Conservation (phyloP, 257 asterid species). For the Cynanchum wilfordii region DNA sequence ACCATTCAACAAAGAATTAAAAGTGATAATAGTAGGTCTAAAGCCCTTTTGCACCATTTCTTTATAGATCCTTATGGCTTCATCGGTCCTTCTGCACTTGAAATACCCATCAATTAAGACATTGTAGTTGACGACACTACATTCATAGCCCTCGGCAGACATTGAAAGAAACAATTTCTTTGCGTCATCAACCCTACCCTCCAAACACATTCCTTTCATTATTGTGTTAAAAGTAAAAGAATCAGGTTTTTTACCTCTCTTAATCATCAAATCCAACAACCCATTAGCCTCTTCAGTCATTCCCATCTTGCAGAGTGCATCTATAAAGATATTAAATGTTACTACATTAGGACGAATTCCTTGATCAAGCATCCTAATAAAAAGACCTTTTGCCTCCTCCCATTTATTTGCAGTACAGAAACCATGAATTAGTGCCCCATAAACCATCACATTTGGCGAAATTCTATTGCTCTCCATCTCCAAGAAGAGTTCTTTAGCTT, state of each 20-base stretch:
- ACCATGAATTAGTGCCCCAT: conserved; percentile 49
- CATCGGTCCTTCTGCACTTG: conserved; percentile 38
- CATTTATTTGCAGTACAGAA: conserved; percentile 42
- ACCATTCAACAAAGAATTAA: conserved; percentile 50
- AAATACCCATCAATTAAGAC: conserved; percentile 62
- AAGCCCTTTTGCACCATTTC: conserved; percentile 51
- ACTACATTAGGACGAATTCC: conserved; percentile 60
- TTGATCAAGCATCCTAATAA: conserved; percentile 55
- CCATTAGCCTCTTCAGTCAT: conserved; percentile 51
- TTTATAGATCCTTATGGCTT: conserved; percentile 44
- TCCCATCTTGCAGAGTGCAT: conserved; percentile 61
- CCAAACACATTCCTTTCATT: conserved; percentile 55
- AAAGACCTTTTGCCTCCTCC: conserved; percentile 49
- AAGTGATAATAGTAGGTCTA: conserved; percentile 46
- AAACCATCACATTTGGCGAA: conserved; percentile 48
- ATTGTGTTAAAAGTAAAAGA: conserved; percentile 46
- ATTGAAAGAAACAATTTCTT: conserved; percentile 47
- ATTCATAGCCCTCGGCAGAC: conserved; percentile 43
- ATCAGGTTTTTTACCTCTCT: conserved; percentile 60
- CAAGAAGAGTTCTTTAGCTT: conserved; percentile 42
- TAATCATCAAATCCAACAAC: conserved; percentile 53
- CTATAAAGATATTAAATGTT: conserved; percentile 46
- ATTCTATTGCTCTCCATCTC: conserved; percentile 62
- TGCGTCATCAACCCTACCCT: conserved; percentile 48
- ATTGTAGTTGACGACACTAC: conserved; percentile 37